phyloP scores from a whole-genome alignment of 495 filamentous ascomycete species.

The Aspergillus mulundensis region DNA sequence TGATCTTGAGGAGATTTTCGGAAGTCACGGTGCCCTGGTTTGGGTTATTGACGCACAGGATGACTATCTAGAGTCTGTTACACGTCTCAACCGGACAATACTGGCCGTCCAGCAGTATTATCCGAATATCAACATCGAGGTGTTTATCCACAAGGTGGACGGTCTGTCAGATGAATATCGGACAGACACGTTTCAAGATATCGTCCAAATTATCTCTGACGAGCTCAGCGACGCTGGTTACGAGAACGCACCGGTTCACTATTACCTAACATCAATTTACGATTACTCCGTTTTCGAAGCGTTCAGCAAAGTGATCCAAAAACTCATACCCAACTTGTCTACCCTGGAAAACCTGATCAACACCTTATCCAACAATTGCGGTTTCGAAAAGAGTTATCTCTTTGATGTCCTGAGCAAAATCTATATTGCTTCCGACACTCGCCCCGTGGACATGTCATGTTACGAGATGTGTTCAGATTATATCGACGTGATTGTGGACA shows the following conservation, averaged over 20 bases:
- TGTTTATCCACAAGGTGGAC: conserved; percentile 98
- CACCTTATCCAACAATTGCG: conserved; percentile 79
- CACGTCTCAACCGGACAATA: conserved; percentile 81
- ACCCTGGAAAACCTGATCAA: conserved; percentile 90
- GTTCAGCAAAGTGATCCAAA: conserved; percentile 96
- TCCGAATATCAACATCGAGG: conserved; percentile 89
- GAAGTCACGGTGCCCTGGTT: conserved; percentile 86
- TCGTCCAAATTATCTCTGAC: conserved; percentile 94
- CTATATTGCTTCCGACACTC: conserved; percentile 93
- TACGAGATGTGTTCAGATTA: conserved; percentile 98
- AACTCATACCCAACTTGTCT: conserved; percentile 87
- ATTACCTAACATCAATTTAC: conserved; percentile 94
- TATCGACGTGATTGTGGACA: conserved; percentile 94
- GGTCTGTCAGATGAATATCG: conserved; percentile 93
- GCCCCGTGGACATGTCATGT: conserved; percentile 83
- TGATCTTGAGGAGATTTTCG: conserved; percentile 89
- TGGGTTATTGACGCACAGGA: conserved; percentile 99
- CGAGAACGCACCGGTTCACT: conserved; percentile 86
- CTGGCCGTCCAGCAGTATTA: conserved; percentile 80
- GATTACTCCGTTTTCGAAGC: conserved; percentile 98
- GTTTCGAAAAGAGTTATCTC: conserved; percentile 94
- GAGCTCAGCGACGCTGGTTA: conserved; percentile 88
- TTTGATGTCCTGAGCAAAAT: conserved; percentile 97
- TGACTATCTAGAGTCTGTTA: conserved; percentile 87
- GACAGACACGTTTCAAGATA: conserved; percentile 87